Conservation (phyloP, 768 basidiomycete species). For the Chlorophyllum brunneum region DNA sequence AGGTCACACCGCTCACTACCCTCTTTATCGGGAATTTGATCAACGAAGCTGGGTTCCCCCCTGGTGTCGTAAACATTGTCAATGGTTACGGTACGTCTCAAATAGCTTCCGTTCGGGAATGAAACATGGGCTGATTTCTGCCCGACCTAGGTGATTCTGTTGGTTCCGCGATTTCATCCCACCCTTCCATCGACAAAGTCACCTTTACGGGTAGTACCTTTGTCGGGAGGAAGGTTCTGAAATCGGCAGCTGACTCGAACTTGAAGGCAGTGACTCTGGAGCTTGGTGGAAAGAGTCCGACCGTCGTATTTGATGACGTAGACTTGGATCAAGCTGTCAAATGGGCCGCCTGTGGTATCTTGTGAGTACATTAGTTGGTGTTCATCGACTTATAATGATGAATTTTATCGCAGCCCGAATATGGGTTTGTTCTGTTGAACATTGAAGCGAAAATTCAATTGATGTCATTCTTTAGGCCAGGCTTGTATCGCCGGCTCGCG, state of each 20-base stretch:
- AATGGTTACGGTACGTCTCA: slow-evolving; percentile 50
- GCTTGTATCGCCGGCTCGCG: slow-evolving; percentile 85
- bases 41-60: slow-evolving; percentile 69
- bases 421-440: background rate
- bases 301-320: slow-evolving; percentile 63
- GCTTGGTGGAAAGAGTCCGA: slow-evolving; percentile 68
- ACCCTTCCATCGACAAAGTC: slow-evolving; percentile 63
- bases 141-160: slow-evolving; percentile 46
- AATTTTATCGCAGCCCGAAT: background rate
- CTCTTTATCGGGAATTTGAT: slow-evolving; percentile 48
- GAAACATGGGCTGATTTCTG: too few relatives aligned
- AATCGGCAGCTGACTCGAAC: slow-evolving; percentile 71
- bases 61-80: slow-evolving; percentile 72
- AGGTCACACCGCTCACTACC: slow-evolving; percentile 68
- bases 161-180: slow-evolving; percentile 63
- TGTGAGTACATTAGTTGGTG: slow-evolving; percentile 38
- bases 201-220: slow-evolving; percentile 79
- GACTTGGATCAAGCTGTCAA: slow-evolving; percentile 62
- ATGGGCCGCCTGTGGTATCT: slow-evolving; percentile 66
- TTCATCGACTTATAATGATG: slow-evolving; percentile 56
- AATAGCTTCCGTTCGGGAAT: background rate
- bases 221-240: slow-evolving; percentile 70
- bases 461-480: slow-evolving; percentile 32
- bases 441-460: background rate
- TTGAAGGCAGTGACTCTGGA: slow-evolving; percentile 77